Conservation (phyloP, 805 yeast genomes). For the Saccharomycopsis selenospora region DNA sequence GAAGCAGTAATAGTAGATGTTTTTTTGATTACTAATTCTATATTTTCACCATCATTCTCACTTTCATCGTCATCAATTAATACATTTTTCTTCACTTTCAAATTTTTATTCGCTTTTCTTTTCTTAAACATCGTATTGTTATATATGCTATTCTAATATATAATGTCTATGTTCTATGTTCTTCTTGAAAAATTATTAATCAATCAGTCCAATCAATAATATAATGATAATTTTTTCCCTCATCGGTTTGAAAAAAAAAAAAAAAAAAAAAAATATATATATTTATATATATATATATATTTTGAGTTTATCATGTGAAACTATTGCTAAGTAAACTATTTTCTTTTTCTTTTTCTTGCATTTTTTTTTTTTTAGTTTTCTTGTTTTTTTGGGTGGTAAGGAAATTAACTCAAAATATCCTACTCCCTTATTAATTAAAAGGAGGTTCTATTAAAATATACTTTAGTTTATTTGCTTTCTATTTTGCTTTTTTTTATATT, state of each 20-base stretch:
- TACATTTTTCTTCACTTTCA: constrained; percentile 11
- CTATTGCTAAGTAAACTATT: too few relatives aligned
- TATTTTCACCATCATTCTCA: constrained; percentile 11
- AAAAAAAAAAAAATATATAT: neutral
- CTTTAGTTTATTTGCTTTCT: too few relatives aligned
- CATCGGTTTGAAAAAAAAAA: neutral
- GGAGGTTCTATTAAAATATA: too few relatives aligned
- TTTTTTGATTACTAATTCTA: neutral
- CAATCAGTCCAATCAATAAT: neutral
- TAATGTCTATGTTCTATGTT: neutral
- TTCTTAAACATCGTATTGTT: constrained; percentile 34
- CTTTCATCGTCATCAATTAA: constrained; percentile 16
- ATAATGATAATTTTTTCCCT: too few relatives aligned
- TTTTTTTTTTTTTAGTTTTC: too few relatives aligned
- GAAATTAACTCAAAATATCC: too few relatives aligned
- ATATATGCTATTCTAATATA: too few relatives aligned
- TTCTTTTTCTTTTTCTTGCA: too few relatives aligned
- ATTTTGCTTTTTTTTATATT: too few relatives aligned
- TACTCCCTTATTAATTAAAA: too few relatives aligned
- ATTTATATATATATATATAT: neutral
- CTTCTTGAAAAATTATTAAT: neutral
- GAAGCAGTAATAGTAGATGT: constrained; percentile 7
- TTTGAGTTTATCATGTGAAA: neutral
- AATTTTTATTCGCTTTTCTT: constrained; percentile 26
- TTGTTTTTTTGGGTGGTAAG: too few relatives aligned